These are phyloP conservation scores for Thielaviopsis euricoi DNA, from an alignment of 2,329 filamentous ascomycete genomes.

Conservation along the genomic window DNA sequence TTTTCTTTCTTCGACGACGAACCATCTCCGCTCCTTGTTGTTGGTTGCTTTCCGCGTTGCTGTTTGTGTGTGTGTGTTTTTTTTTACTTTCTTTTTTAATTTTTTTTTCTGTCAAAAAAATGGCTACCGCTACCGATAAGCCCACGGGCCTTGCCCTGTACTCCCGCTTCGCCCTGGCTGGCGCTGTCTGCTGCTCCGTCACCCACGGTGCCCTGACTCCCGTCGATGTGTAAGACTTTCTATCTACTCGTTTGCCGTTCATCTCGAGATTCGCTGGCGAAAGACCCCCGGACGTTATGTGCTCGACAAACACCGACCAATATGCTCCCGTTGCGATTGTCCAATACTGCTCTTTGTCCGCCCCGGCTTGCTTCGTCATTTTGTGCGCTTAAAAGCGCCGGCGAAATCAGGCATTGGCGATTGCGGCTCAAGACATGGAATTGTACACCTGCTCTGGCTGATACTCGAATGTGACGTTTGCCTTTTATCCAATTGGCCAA, in stretches of 20 bases:
- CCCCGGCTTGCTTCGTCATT: not conserved
- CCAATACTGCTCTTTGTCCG: not conserved
- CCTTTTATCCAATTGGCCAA: not conserved
- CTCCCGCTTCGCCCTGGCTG: conserved; percentile 91
- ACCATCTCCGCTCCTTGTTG: conserved; percentile 12
- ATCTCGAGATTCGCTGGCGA: not conserved
- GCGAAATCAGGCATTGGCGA: not conserved
- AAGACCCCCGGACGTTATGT: not conserved
- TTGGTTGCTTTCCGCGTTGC: conserved; percentile 18
- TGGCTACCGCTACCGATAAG: conserved; percentile 27
- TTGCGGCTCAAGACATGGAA: not conserved
- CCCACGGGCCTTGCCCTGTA: conserved; percentile 53
- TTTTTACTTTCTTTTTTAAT: conserved; percentile 5
- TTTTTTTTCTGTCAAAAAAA: conserved; percentile 17
- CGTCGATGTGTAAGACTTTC: conserved; percentile 80
- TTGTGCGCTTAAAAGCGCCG: not conserved
- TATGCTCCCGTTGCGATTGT: not conserved
- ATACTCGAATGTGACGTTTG: not conserved
- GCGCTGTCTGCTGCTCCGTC: conserved; percentile 93
- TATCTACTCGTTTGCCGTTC: conserved; percentile 18
- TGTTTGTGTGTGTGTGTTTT: conserved; percentile 11
- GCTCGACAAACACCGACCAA: not conserved
- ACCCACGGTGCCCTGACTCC: conserved; percentile 95
- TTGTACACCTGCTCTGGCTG: not conserved
- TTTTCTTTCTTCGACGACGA: conserved; percentile 1